Conservation (phyloP, 2,329 filamentous ascomycete species). For the Cytospora piceicola region DNA sequence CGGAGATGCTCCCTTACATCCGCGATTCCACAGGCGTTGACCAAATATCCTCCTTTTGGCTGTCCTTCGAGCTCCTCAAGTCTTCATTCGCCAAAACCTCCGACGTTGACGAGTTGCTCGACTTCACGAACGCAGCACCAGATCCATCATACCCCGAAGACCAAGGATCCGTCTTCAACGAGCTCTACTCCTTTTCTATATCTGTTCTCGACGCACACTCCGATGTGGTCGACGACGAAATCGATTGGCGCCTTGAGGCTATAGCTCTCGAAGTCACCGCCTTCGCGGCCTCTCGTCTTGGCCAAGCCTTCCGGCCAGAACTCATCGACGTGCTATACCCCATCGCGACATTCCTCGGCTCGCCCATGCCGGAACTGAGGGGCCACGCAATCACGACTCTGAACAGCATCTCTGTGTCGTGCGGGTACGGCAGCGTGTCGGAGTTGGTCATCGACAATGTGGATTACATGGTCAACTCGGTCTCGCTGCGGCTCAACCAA, state of each 20-base stretch:
- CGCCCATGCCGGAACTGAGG: constrained; percentile 67
- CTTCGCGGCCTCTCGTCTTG: constrained; percentile 70
- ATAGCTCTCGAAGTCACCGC: constrained; percentile 81
- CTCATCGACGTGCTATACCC: constrained; percentile 92
- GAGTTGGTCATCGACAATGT: constrained; percentile 87
- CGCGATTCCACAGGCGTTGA: constrained; percentile 60
- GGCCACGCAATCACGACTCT: constrained; percentile 82
- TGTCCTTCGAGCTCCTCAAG: constrained; percentile 73
- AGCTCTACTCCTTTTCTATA: constrained; percentile 72
- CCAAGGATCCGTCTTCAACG: constrained; percentile 56
- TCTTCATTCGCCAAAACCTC: constrained; percentile 54
- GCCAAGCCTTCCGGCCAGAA: constrained; percentile 75
- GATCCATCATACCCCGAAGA: constrained; percentile 46
- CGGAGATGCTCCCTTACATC: constrained; percentile 67
- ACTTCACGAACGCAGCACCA: constrained; percentile 49
- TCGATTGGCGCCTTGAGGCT: constrained; percentile 75
- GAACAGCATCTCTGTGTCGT: constrained; percentile 76
- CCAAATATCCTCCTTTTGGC: constrained; percentile 77
- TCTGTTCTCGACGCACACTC: constrained; percentile 60
- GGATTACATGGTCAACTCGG: constrained; percentile 94
- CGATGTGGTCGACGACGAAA: constrained; percentile 45
- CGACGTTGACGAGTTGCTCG: constrained; percentile 69
- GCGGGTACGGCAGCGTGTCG: constrained; percentile 74
- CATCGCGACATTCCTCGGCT: constrained; percentile 84
- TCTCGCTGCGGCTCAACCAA: constrained; percentile 85